Evolutionary conservation across 2,329 filamentous ascomycete species (phyloP), one percentile per base, ranked within the genome.

Genomic region (Penicillium psychrosexuale): DNA sequence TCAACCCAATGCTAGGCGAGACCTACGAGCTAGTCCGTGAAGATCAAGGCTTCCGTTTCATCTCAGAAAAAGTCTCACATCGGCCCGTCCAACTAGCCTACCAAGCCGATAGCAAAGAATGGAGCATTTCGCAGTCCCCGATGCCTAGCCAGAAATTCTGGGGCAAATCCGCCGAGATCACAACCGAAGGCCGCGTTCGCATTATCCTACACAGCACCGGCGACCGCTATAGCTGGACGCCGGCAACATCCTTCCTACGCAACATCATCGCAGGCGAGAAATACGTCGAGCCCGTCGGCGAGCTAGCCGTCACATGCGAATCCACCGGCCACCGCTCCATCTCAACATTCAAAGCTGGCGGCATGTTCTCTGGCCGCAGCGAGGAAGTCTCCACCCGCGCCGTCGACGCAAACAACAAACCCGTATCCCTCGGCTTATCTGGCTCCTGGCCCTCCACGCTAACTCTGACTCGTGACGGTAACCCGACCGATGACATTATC

Each of bases 241-340:
- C 90, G 17, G 91, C 93, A 1, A 96, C 91, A 5, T 90, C 89
- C 61, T 97, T 97, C 75, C 77, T 99, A 51, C 86, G 94, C 45
- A 99, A 99, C 70, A 91, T 99, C 49, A 95, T 99, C 52, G 93
- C 96, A 66, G 94, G 94, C 37, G 94, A 99, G 74, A 99, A 97
- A 75, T 99, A 99, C 69, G 86, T 97, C 12, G 94, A 99, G 75
- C 94, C 94, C 0, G 90, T 95, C 0, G 92, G 92, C 43, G 90
- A 84, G 40, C 94, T 97, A 90, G 85, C 87, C 24, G 84, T 99
- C 33, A 77, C 84, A 61, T 93, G 93, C 70, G 94, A 99, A 67
- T 88, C 83, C 5, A 91, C 87, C 0, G 91, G 92, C 8, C 85
- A 89, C 62, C 92, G 90, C 69, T 90, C 91, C 1, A 81, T 87